Percentiles rank a stretch among this genome's conserved stretches.
These are phyloP conservation scores for Ceratobasidium sp. DNA, from an alignment of 1,284 basidiomycete species.

Conservation along the genomic window DNA sequence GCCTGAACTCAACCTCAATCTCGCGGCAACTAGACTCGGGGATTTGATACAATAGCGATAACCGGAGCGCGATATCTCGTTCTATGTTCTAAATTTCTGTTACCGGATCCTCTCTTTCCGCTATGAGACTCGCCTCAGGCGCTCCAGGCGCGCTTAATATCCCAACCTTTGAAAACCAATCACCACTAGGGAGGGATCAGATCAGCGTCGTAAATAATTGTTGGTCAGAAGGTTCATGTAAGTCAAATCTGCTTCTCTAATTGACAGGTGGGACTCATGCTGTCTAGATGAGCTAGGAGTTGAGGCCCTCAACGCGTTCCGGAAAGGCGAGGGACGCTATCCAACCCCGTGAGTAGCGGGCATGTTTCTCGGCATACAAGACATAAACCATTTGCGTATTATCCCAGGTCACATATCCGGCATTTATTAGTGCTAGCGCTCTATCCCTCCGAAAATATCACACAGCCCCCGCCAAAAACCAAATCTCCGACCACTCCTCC, in stretches of 20 bases:
- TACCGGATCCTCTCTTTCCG: background rate
- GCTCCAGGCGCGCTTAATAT: background rate
- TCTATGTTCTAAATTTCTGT: no score
- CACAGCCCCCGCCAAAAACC: background rate
- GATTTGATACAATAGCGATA: no score
- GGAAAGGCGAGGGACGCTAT: constrained; percentile 7
- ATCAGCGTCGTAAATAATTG: constrained; percentile 24
- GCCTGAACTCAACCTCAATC: background rate
- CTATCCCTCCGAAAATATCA: constrained; percentile 1
- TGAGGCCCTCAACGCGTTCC: constrained; percentile 20
- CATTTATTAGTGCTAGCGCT: constrained; percentile 18
- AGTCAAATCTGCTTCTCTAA: background rate
- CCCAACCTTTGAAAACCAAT: constrained; percentile 20
- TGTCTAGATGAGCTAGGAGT: constrained; percentile 19
- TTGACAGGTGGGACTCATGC: background rate
- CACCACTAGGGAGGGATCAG: constrained; percentile 5
- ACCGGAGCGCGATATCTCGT: no score
- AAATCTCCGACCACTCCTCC: background rate
- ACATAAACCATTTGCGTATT: background rate
- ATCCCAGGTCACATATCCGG: constrained; percentile 14
- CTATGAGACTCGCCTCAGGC: background rate
- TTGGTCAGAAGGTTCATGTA: constrained; percentile 30
- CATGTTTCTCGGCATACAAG: background rate
- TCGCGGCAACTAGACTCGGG: background rate
- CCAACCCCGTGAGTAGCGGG: constrained; percentile 17